Base-by-base conservation (phyloP, 140 eudicot genomes). In the Oenanthe javanica region DNA sequence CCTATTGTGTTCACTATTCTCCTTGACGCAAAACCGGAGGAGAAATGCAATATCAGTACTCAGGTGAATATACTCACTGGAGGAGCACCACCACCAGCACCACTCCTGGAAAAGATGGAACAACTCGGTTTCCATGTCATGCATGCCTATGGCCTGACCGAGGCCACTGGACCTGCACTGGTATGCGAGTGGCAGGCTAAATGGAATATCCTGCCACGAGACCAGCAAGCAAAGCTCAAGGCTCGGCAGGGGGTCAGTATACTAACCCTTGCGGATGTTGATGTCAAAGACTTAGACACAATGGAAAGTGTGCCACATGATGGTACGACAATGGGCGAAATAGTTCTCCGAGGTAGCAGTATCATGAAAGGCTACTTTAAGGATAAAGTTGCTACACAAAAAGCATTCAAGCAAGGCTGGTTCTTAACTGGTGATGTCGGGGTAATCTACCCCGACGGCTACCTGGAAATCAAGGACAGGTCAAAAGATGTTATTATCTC, bases 101-200 rank as follows among this genome's bases (percentile, higher is more conserved):
- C 91, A 3, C 85, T 89, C 3, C 83, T 93, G 13, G 91, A 91
- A 74, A 83, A 84, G 75, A 89, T 91, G 76, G 91, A 93, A 23
- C 63, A 42, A 4, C 87, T 90, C 1, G 97, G 97, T 15, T 93
- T 93, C 80, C 94, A 86, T 59, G 91, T 93, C 16, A 86, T 88
- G 81, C 97, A 93, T 64, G 97, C 96, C 14, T 93, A 93, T 76
- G 98, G 98, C 42, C 89, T 89, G 14, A 93, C 98, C 0, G 98
- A 93, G 85, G 94, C 98, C 71, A 91, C 96, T 0, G 98, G 98
- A 46, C 96, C 96, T 0, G 96, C 96, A 2, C 86, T 93, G 15
- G 93, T 91, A 8, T 93, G 98, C 63, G 98, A 93, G 83, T 93
- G 98, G 98, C 94, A 89, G 80, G 79, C 76, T 12, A 83, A 84